Percentiles rank a stretch among this genome's conserved stretches.
These are phyloP conservation scores for Aureobasidium namibiae DNA, from an alignment of 2,329 filamentous ascomycete species.

Conservation along the genomic window DNA sequence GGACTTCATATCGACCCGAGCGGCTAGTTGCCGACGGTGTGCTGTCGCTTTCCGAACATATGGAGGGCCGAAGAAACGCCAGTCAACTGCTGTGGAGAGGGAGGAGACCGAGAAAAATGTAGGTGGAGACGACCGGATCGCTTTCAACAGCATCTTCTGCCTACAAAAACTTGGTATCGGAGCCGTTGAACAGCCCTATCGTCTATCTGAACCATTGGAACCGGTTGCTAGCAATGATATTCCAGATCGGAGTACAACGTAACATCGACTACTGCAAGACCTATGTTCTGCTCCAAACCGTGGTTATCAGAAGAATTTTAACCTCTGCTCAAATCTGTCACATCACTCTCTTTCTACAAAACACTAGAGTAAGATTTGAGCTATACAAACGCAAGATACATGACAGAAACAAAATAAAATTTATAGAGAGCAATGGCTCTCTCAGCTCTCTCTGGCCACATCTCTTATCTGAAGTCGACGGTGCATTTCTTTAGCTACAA, in stretches of 20 bases:
- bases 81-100: not conserved
- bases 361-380: too few relatives aligned
- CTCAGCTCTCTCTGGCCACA: not conserved
- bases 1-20: not conserved
- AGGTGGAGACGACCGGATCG: conserved; percentile 5
- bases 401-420: too few relatives aligned
- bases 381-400: too few relatives aligned
- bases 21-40: not conserved
- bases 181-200: not conserved
- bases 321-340: too few relatives aligned
- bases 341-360: too few relatives aligned
- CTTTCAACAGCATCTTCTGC: not conserved
- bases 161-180: not conserved
- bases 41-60: conserved; percentile 8
- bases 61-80: conserved; percentile 12
- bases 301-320: not conserved
- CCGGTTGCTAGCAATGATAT: not conserved
- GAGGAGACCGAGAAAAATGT: not conserved
- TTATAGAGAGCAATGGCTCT: too few relatives aligned
- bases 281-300: not conserved
- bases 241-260: not conserved
- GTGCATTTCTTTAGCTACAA: too few relatives aligned
- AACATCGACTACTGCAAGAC: not conserved
- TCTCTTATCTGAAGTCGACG: not conserved
- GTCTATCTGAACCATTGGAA: not conserved